Evolutionary conservation across 2,329 filamentous ascomycete genomes (phyloP).

Genomic region (Aspergillus caelatus): DNA sequence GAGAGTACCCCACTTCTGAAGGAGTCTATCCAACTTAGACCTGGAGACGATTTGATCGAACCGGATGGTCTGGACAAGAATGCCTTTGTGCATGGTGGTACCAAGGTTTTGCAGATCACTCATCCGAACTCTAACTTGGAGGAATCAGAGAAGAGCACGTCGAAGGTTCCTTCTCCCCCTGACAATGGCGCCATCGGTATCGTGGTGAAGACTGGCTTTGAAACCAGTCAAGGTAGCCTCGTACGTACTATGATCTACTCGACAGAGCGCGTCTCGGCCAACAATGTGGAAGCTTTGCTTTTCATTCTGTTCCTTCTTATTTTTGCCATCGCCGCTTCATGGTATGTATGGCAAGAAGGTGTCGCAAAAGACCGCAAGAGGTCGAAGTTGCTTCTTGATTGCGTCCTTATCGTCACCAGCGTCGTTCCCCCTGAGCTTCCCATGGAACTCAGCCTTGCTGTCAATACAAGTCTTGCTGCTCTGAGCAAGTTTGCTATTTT

Average conservation of each 20-base stretch:
- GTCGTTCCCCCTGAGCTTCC: slow-evolving; percentile 97
- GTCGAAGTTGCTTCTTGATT: slow-evolving; percentile 95
- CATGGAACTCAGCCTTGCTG: slow-evolving; percentile 96
- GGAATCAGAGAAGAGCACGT: slow-evolving; percentile 66
- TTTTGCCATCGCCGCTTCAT: slow-evolving; percentile 95
- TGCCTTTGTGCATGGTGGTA: slow-evolving; percentile 92
- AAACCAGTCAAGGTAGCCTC: slow-evolving; percentile 95
- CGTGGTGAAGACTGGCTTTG: slow-evolving; percentile 96
- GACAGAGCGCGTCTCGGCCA: slow-evolving; percentile 97
- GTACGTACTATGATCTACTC: slow-evolving; percentile 99
- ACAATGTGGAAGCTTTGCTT: slow-evolving; percentile 92
- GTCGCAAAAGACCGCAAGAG: slow-evolving; percentile 92
- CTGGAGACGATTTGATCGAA: slow-evolving; percentile 77
- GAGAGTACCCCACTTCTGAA: slow-evolving; percentile 97
- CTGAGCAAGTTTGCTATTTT: slow-evolving; percentile 96
- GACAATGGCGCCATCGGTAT: slow-evolving; percentile 93
- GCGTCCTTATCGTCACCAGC: slow-evolving; percentile 94
- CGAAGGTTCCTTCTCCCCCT: slow-evolving; percentile 79
- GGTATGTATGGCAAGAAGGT: slow-evolving; percentile 99
- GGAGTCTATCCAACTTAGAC: slow-evolving; percentile 90
- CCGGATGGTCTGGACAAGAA: slow-evolving; percentile 95
- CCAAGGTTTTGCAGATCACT: slow-evolving; percentile 93
- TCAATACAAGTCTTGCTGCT: slow-evolving; percentile 95
- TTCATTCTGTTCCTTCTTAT: slow-evolving; percentile 97
- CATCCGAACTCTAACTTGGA: slow-evolving; percentile 76